phyloP scores from a whole-genome alignment of 1,284 basidiomycete species.

The Rhodotorula sp. region DNA sequence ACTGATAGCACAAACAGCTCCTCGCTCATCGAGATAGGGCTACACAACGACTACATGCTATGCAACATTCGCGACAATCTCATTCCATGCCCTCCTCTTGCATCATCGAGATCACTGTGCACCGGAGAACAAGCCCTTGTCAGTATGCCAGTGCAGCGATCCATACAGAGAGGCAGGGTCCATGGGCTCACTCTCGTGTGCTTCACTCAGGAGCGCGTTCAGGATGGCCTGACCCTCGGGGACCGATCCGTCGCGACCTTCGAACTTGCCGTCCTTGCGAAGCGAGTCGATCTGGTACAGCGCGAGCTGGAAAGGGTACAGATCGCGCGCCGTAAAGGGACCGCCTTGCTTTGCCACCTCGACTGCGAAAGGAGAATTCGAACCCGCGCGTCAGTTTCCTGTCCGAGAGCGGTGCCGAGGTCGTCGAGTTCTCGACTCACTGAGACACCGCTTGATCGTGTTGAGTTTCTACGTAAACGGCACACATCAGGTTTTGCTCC shows the following conservation, averaged over 20 bases:
- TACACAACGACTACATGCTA: background rate
- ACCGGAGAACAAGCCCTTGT: background rate
- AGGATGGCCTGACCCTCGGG: slow-evolving; percentile 90
- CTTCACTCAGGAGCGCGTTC: slow-evolving; percentile 93
- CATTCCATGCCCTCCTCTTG: slow-evolving; percentile 13
- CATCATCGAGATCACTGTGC: slow-evolving; percentile 17
- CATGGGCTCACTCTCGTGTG: slow-evolving; percentile 82
- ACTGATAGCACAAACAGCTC: too few species aligned
- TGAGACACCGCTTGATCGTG: slow-evolving; percentile 43
- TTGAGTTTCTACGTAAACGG: slow-evolving; percentile 36
- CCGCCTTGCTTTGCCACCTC: slow-evolving; percentile 97
- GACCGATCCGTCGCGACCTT: slow-evolving; percentile 70
- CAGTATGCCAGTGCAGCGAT: too few species aligned
- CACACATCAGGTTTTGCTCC: too few species aligned
- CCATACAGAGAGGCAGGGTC: background rate
- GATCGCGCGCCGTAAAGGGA: slow-evolving; percentile 87
- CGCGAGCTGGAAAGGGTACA: slow-evolving; percentile 66
- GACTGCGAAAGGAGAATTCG: slow-evolving; percentile 60
- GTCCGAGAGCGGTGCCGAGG: too few species aligned
- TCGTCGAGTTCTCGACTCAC: slow-evolving; percentile 14
- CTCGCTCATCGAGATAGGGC: too few species aligned
- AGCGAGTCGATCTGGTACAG: slow-evolving; percentile 79
- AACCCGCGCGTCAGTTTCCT: too few species aligned
- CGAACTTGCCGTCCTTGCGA: slow-evolving; percentile 88
- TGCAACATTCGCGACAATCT: background rate